Evolutionary conservation across 2,329 filamentous ascomycete species (phyloP).

Genomic region (Thelonectria olida): DNA sequence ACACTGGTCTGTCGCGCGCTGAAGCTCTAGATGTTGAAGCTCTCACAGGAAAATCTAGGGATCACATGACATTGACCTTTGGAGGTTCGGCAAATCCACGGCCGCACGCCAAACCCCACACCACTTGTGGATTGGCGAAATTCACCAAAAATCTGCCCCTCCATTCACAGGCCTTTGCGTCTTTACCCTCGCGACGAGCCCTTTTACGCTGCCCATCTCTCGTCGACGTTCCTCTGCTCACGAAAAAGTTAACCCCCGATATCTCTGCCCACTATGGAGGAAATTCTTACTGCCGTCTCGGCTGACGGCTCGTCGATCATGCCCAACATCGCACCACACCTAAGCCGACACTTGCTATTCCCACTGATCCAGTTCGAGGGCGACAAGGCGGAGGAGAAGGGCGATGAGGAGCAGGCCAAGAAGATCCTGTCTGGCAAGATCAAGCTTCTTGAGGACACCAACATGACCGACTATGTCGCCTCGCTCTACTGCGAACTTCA

Average conservation of each 20-base stretch:
- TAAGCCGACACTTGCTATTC: conserved; percentile 96
- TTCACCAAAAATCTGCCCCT: conserved; percentile 54
- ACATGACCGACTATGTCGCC: conserved; percentile 99
- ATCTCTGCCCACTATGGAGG: conserved; percentile 48
- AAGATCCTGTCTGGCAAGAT: conserved; percentile 89
- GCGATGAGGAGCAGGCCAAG: conserved; percentile 64
- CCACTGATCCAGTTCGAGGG: conserved; percentile 93
- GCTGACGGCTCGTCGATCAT: conserved; percentile 82
- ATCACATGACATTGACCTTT: conserved; percentile 49
- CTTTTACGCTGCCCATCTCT: conserved; percentile 31
- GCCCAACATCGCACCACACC: conserved; percentile 87
- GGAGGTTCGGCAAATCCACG: conserved; percentile 46
- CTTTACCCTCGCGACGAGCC: conserved; percentile 40
- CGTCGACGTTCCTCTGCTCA: conserved; percentile 16
- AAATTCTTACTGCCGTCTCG: conserved; percentile 60
- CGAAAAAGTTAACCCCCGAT: conserved; percentile 14
- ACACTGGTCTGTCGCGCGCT: conserved; percentile 29
- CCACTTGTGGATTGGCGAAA: conserved; percentile 51
- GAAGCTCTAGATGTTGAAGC: conserved; percentile 31
- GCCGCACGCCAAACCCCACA: conserved; percentile 45
- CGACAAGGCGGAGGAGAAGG: conserved; percentile 81
- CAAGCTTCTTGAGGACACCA: conserved; percentile 93
- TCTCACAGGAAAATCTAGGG: conserved; percentile 42
- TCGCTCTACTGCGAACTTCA: conserved; percentile 91
- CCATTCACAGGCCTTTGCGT: conserved; percentile 42